Evolutionary conservation across 768 basidiomycete species (phyloP).

Genomic region (Mycena haematopus): DNA sequence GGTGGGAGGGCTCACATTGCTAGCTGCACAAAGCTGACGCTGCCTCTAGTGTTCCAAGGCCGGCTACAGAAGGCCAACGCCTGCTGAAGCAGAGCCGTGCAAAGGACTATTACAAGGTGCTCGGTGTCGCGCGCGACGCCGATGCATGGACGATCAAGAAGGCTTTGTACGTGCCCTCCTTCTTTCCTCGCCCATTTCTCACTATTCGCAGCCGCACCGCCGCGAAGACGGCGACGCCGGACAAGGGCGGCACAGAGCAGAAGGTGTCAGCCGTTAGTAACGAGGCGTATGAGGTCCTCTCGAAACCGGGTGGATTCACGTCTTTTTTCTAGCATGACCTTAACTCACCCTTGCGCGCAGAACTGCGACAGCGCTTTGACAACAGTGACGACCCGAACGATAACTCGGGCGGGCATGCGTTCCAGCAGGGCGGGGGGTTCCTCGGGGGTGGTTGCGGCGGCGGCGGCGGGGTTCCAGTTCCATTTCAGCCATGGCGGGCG

Average conservation of each 20-base stretch:
- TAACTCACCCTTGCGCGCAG: constrained; percentile 38
- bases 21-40: not conserved
- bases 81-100: constrained; percentile 86
- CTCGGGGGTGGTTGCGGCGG: constrained; percentile 32
- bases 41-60: constrained; percentile 7
- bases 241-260: constrained; percentile 91
- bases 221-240: constrained; percentile 86
- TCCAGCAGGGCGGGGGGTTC: constrained; percentile 51
- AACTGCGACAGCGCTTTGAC: constrained; percentile 88
- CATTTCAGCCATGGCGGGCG: constrained; percentile 41
- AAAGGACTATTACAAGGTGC: constrained; percentile 97
- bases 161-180: constrained; percentile 70
- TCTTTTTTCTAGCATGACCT: not conserved
- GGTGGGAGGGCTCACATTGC: constrained; percentile 47
- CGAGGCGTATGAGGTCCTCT: constrained; percentile 95
- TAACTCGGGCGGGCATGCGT: constrained; percentile 66
- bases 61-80: constrained; percentile 85
- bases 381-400: constrained; percentile 97
- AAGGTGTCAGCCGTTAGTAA: constrained; percentile 97
- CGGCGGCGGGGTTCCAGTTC: constrained; percentile 45
- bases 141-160: constrained; percentile 93
- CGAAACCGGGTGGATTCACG: constrained; percentile 63
- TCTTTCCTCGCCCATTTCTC: not conserved
- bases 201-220: constrained; percentile 66
- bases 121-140: constrained; percentile 88